Evolutionary conservation across 495 filamentous ascomycete genomes (phyloP), one percentile per base, ranked within the genome.

Genomic region (Daldinia bambusicola): DNA sequence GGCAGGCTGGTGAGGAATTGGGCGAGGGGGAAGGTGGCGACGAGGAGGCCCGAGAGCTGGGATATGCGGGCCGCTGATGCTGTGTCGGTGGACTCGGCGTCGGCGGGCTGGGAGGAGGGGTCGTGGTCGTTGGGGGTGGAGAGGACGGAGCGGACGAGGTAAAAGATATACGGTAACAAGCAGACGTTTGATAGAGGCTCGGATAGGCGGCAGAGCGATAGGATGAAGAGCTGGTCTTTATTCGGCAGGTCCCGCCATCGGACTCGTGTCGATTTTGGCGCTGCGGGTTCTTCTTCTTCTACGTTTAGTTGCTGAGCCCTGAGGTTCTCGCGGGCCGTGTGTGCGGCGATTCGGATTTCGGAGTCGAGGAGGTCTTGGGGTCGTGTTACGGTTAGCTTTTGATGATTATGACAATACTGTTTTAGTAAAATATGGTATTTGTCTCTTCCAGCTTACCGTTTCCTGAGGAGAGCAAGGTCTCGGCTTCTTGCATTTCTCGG

Each of bases 1-100:
- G 90, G 88, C 75, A 95, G 85, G 20, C 89, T 90, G 0, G 90
- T 91, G 20, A 90, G 69, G 69, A 89, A 88, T 75, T 94, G 92
- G 32, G 90, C 88, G 37, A 92, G 80, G 9, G 90, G 86, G 71
- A 94, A 94, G 22, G 89, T 87, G n/a, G 90, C 89, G 53, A 92
- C 88, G 67, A 93, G 84, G 45, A 94, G 80, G 3, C 89, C 91
- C 16, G 91, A 91, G 38, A 78, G 83, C 38, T 70, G 72, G n/a
- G 84, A 79, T 40, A 86, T 62, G 22, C 67, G 69, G 5, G 72
- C 67, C 0, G 74, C 66, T 6, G 67, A n/a, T n/a, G n/a, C n/a
- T n/a, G n/a, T n/a, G n/a, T n/a, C n/a, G n/a, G n/a, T n/a, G n/a
- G n/a, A n/a, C n/a, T n/a, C 32, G n/a, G 57, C 55, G 9, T 77